Evolutionary conservation across 106 monocot species (phyloP).

Genomic region (Dioscorea zingiberensis): DNA sequence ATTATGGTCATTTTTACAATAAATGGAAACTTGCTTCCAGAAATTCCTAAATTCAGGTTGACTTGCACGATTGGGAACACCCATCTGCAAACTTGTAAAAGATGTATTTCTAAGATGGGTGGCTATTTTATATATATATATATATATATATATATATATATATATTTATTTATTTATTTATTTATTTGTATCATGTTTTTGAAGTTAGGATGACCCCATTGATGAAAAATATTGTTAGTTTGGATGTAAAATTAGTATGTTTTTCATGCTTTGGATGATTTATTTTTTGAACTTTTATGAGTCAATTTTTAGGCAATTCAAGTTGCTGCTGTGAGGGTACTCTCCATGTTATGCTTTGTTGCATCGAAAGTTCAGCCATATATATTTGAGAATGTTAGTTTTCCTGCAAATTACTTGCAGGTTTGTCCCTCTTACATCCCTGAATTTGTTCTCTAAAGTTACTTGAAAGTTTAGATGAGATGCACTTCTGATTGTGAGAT

Average conservation of each 20-base stretch:
- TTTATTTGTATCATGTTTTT: too few relatives aligned
- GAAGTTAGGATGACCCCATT: too few relatives aligned
- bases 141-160: too few relatives aligned
- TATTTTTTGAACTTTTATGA: too few relatives aligned
- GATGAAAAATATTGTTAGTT: background rate
- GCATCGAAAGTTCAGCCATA: conserved; percentile 40
- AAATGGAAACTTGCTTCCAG: too few relatives aligned
- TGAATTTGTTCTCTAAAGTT: background rate
- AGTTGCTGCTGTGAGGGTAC: conserved; percentile 46
- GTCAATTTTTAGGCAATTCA: conserved; percentile 53
- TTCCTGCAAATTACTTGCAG: conserved; percentile 48
- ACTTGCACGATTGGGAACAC: too few relatives aligned
- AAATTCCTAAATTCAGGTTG: too few relatives aligned
- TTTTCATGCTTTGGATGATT: background rate
- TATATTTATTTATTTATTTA: too few relatives aligned
- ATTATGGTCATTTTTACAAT: too few relatives aligned
- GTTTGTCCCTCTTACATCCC: conserved; percentile 21
- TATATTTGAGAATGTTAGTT: conserved; percentile 35
- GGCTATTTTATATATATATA: too few relatives aligned
- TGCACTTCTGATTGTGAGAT: background rate
- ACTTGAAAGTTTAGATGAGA: background rate
- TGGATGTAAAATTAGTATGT: background rate
- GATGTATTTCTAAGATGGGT: background rate
- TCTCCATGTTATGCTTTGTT: conserved; percentile 46
- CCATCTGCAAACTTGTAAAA: too few relatives aligned